Evolutionary conservation across 106 monocot species (phyloP), one percentile per base, ranked within the genome.

Genomic region (Xerophyta viscosa): DNA sequence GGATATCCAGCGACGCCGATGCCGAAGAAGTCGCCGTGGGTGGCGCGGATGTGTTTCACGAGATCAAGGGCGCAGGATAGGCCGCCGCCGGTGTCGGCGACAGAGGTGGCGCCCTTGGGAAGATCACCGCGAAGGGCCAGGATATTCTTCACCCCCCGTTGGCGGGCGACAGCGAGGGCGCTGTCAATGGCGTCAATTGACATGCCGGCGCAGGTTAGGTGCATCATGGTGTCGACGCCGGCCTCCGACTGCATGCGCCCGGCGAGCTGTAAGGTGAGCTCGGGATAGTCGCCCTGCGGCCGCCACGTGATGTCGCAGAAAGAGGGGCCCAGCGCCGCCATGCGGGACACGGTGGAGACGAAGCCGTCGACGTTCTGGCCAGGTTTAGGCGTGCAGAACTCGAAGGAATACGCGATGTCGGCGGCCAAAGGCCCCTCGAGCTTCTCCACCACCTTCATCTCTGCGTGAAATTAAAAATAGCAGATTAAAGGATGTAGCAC

Each of bases 221-320:
- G 78, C 78, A 84, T 78, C 78, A 78, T 84, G 29, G 78, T 78
- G 27, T 84, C 78, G 13, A 84, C 54, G 4, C 77, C 61, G 46
- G 70, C 25, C 47, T 67, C 54, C 31, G 26, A 27, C 50, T 78
- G 83, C 83, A 84, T 78, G 10, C 74, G 56, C 20, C 29, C 46
- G 10, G 83, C 66, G 31, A 84, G 54, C 6, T 66, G 66, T 23
- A 84, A 65, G 48, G 78, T 71, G 39, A 63, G 54, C 13, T 57
- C 62, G 3, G 57, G 49, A 30, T 71, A 74, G 19, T 66, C 66
- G n/a, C 57, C 64, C 0, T 65, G 59, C 15, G 83, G 70, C 8
- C 83, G 66, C 78, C 83, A 84, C 11, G 83, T 78, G 52, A 84
- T 58, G 78, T 84, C 83, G 49, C 74, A 78, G 71, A 74, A 84